These are phyloP conservation scores for Knoxdaviesia capensis DNA, from an alignment of 2,329 filamentous ascomycete genomes.

Conservation along the genomic window DNA sequence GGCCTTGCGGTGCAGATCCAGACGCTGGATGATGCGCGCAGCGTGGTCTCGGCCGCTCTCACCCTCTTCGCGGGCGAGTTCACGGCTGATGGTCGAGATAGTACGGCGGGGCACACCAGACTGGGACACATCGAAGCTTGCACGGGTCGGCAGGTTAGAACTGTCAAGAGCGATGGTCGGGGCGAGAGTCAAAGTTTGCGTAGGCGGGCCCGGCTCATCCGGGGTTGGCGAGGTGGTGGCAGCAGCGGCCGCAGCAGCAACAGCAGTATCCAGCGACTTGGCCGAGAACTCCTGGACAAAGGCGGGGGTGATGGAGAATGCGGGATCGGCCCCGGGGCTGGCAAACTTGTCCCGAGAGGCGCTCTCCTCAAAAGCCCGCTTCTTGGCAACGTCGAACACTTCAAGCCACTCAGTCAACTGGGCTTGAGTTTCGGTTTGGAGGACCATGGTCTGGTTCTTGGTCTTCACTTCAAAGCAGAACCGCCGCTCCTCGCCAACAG, in stretches of 20 bases:
- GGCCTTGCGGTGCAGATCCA: slow-evolving; percentile 72
- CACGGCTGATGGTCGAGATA: slow-evolving; percentile 28
- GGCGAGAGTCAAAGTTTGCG: too few species aligned
- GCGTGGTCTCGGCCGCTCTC: slow-evolving; percentile 66
- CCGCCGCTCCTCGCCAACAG: slow-evolving; percentile 76
- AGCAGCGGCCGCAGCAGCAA: slow-evolving; percentile 18
- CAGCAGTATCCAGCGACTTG: slow-evolving; percentile 48
- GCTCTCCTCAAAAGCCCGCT: slow-evolving; percentile 65
- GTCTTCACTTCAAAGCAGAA: slow-evolving; percentile 99
- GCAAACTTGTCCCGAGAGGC: slow-evolving; percentile 24
- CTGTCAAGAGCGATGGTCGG: too few species aligned
- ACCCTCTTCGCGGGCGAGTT: slow-evolving; percentile 41
- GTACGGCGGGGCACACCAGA: slow-evolving; percentile 27
- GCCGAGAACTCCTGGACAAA: slow-evolving; percentile 81
- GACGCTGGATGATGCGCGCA: slow-evolving; percentile 75
- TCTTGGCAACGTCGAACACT: slow-evolving; percentile 85
- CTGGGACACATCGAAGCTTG: slow-evolving; percentile 50
- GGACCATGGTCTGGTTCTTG: slow-evolving; percentile 71
- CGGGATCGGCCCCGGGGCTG: slow-evolving; percentile 38
- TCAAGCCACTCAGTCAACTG: slow-evolving; percentile 92
- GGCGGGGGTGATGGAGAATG: slow-evolving; percentile 82
- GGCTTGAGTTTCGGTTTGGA: slow-evolving; percentile 82
- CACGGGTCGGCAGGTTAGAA: slow-evolving; percentile 25
- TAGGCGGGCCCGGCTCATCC: slow-evolving; percentile 17
- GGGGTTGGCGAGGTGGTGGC: slow-evolving; percentile 13